Conservation (phyloP, 2,329 filamentous ascomycete genomes). For the Taxawa tesnikishii region DNA sequence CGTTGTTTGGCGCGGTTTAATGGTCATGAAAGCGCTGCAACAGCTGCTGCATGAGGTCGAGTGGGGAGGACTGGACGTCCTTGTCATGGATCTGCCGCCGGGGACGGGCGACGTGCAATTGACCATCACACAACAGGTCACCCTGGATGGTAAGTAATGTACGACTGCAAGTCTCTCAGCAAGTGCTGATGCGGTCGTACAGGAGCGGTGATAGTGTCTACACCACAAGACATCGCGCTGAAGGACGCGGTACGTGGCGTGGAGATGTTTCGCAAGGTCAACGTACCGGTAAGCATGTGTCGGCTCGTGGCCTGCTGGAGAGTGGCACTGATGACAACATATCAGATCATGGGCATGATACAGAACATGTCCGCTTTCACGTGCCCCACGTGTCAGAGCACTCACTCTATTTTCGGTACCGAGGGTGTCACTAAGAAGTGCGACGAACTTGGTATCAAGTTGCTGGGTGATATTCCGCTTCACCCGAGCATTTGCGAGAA, state of each 20-base stretch:
- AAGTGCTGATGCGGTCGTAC: constrained; percentile 1
- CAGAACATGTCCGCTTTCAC: constrained; percentile 84
- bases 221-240: constrained; percentile 83
- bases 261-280: constrained; percentile 80
- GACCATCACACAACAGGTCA: constrained; percentile 89
- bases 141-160: constrained; percentile 56
- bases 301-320: not conserved
- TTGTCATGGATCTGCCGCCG: constrained; percentile 84
- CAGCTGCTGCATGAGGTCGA: constrained; percentile 92
- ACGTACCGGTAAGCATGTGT: constrained; percentile 46
- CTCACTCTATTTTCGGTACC: constrained; percentile 23
- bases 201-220: constrained; percentile 79
- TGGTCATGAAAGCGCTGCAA: constrained; percentile 96
- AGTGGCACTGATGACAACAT: constrained; percentile 1
- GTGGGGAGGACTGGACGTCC: constrained; percentile 78
- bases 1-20: constrained; percentile 88
- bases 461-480: constrained; percentile 80
- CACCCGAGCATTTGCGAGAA: constrained; percentile 80
- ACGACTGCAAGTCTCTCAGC: not conserved
- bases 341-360: constrained; percentile 63
- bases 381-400: constrained; percentile 47
- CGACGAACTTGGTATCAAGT: constrained; percentile 57
- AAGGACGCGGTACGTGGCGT: constrained; percentile 88
- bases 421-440: constrained; percentile 54
- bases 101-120: constrained; percentile 93